phyloP scores from a whole-genome alignment of 768 basidiomycete genomes.

The Megacollybia marginata region DNA sequence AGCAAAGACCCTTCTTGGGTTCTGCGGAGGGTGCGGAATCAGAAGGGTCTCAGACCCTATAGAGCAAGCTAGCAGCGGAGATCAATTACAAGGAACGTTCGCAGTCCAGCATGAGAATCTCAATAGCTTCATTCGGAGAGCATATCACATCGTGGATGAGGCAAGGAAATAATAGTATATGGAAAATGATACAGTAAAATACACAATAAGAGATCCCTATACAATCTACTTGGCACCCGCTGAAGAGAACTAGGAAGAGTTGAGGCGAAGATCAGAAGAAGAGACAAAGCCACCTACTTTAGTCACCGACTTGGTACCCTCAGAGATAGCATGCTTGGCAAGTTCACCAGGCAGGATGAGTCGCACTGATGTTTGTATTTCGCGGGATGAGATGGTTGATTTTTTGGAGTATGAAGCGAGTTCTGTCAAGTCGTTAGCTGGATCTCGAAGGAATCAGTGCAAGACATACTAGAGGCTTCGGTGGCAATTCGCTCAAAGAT shows the following conservation, averaged over 20 bases:
- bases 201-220: neutral
- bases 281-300: slow-evolving; percentile 39
- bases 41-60: too few relatives aligned
- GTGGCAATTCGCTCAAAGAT: slow-evolving; percentile 92
- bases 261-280: neutral
- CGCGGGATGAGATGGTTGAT: slow-evolving; percentile 96
- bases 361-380: slow-evolving; percentile 96
- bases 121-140: too few relatives aligned
- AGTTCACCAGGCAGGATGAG: slow-evolving; percentile 96
- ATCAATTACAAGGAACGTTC: too few relatives aligned
- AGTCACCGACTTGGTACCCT: slow-evolving; percentile 91
- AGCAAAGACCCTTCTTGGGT: too few relatives aligned
- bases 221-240: slow-evolving; percentile 54
- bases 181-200: neutral
- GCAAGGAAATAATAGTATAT: neutral
- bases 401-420: slow-evolving; percentile 97
- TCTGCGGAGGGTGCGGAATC: too few relatives aligned
- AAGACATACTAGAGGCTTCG: slow-evolving; percentile 74
- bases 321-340: slow-evolving; percentile 90
- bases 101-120: too few relatives aligned
- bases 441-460: neutral
- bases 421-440: slow-evolving; percentile 38
- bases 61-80: too few relatives aligned
- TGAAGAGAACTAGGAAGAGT: slow-evolving; percentile 52
- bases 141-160: too few relatives aligned